Base-by-base conservation (phyloP, 2,329 filamentous ascomycete genomes). In the Diaporthe sp. region DNA sequence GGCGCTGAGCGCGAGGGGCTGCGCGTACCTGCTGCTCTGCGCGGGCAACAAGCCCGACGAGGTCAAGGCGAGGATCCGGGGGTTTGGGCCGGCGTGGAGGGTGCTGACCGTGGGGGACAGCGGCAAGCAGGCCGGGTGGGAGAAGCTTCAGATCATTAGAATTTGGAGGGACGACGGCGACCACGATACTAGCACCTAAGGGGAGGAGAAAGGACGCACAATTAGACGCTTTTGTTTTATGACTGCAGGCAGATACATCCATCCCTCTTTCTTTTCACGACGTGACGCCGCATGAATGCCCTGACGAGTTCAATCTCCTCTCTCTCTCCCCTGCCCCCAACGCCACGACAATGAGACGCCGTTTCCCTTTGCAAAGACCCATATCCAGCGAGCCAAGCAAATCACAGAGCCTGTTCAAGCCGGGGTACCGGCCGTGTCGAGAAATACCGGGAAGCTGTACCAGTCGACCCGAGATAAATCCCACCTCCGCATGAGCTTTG, bases 41-140 rank as follows among this genome's bases (percentile, higher is more conserved):
- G 93, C 94, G 76, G 95, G 97, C 85, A 99, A 99, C 84, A 93
- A 91, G 83, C 97, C 97, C 0, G 92, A 93, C 37, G 86, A 91
- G 71, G 94, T 97, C 68, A 95, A 93, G 83, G 82, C 86, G 76
- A 85, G 88, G 67, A 90, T 97, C 76, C 85, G 86, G 55, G 81
- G 78, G 4, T 91, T 94, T 20, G 86, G 86, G 0, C 76, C 80
- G 0, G 82, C 80, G 34, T 98, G 96, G 97, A 88, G 84, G 77
- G 94, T 91, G 13, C 92, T 95, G 82, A 94, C 91, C 25, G 95
- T 98, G 6, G 93, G 94, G 9, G 90, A 89, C 72, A 98, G 95
- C 84, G 96, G 96, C 67, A 95, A 93, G 87, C 92, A 94, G 83
- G 96, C 94, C 42, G 97, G 97, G 0, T 98, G 96, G 96, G 97